phyloP scores from a whole-genome alignment of 192 early-diverging fungal species.

The Kickxella alabastrina region DNA sequence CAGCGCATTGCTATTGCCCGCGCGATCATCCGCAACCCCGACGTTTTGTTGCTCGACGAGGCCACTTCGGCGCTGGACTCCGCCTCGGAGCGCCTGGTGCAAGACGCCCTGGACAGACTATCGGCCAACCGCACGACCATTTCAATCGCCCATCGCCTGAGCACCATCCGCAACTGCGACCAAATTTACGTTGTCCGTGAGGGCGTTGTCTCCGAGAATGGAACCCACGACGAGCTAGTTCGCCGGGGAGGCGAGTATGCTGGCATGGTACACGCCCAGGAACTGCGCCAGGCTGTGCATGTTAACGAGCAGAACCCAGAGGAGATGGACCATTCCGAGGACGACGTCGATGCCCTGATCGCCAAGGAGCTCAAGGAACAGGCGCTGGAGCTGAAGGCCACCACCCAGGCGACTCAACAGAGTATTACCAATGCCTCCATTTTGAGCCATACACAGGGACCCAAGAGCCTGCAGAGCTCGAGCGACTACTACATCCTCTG shows the following conservation, averaged over 20 bases:
- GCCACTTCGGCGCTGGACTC: slow-evolving; percentile 86
- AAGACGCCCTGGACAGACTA: slow-evolving; percentile 75
- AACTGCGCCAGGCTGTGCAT: slow-evolving; percentile 72
- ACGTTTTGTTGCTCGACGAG: slow-evolving; percentile 82
- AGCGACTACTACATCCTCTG: slow-evolving; percentile 27
- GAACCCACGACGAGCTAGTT: slow-evolving; percentile 77
- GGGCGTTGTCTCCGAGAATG: slow-evolving; percentile 68
- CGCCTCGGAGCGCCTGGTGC: slow-evolving; percentile 72
- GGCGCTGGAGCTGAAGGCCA: slow-evolving; percentile 32
- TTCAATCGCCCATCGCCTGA: slow-evolving; percentile 85
- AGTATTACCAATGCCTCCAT: slow-evolving; percentile 11
- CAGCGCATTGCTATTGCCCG: slow-evolving; percentile 95
- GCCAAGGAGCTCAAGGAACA: slow-evolving; percentile 43
- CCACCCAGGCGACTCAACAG: slow-evolving; percentile 3
- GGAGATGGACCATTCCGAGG: slow-evolving; percentile 11
- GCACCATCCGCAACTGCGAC: too few species aligned
- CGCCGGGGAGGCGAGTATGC: slow-evolving; percentile 53
- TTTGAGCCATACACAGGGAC: not conserved
- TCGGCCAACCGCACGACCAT: slow-evolving; percentile 78
- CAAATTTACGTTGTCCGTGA: slow-evolving; percentile 79
- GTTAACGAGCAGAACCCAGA: slow-evolving; percentile 4
- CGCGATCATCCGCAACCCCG: slow-evolving; percentile 82
- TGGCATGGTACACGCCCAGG: slow-evolving; percentile 63
- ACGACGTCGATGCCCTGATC: slow-evolving; percentile 30
- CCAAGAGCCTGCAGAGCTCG: slow-evolving; percentile 16